Conservation (phyloP, 257 asterid species). For the Fraxinus anomala region DNA sequence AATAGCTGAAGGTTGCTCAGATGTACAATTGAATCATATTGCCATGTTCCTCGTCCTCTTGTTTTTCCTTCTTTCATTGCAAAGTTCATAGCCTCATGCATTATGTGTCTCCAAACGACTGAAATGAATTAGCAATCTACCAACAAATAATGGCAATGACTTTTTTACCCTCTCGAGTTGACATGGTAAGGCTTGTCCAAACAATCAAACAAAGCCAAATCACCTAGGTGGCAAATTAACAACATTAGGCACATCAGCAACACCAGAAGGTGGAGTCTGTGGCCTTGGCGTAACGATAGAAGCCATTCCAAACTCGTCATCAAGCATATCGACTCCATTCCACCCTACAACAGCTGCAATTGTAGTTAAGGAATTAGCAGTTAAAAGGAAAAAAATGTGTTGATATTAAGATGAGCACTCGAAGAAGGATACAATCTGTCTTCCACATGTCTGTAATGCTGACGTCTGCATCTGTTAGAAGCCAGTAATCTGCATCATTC, state of each 20-base stretch:
- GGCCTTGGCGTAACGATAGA: conserved; percentile 47
- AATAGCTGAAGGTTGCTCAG: conserved; percentile 1
- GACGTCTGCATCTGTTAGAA: conserved; percentile 70
- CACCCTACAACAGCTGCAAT: conserved; percentile 60
- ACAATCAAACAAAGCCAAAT: conserved; percentile 24
- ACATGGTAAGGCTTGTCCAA: conserved; percentile 6
- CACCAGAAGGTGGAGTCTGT: conserved; percentile 48
- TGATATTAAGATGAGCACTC: conserved; percentile 8
- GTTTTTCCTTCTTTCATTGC: neutral
- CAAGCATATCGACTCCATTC: conserved; percentile 59
- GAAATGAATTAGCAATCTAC: neutral
- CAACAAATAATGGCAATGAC: conserved; percentile 7
- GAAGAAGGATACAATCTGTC: conserved; percentile 60
- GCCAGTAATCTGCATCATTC: conserved; percentile 92
- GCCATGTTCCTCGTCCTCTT: neutral
- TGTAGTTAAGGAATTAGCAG: conserved; percentile 30
- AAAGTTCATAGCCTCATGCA: neutral
- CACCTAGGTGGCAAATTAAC: conserved; percentile 57
- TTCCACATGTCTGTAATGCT: conserved; percentile 97
- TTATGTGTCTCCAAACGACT: neutral
- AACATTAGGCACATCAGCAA: conserved; percentile 40
- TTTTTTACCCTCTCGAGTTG: conserved; percentile 21
- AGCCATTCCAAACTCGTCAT: conserved; percentile 59
- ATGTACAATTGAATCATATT: neutral
- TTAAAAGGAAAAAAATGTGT: neutral